These are phyloP conservation scores for Tetradesmus lagerheimii DNA, from an alignment of 139 green algal species.

Conservation along the genomic window DNA sequence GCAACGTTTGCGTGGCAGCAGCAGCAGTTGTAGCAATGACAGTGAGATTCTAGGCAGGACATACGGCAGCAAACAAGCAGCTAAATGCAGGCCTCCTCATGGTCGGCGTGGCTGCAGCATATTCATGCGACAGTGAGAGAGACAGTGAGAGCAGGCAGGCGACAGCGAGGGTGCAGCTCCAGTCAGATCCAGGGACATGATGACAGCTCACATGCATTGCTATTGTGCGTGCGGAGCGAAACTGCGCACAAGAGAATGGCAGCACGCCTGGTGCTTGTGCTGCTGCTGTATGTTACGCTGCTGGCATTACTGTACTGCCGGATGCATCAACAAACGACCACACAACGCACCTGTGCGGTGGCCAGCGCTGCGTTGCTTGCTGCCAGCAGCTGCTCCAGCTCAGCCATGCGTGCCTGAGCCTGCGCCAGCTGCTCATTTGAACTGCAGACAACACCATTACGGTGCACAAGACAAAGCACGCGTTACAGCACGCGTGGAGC, in stretches of 20 bases:
- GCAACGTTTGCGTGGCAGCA: no score
- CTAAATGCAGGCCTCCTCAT: no score
- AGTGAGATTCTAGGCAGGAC: no score
- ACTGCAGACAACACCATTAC: background rate
- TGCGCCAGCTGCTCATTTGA: constrained; percentile 10
- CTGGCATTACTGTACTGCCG: background rate
- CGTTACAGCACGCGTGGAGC: background rate
- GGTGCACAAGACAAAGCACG: background rate
- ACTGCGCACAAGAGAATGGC: no score
- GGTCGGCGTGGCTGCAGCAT: no score
- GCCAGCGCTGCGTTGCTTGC: constrained; percentile 15
- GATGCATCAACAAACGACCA: no score
- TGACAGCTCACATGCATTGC: background rate
- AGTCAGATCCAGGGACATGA: background rate
- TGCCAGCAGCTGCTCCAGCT: constrained; percentile 39
- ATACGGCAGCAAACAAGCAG: no score
- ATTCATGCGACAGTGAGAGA: no score
- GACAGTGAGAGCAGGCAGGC: no score
- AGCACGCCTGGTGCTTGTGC: background rate
- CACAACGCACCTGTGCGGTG: background rate
- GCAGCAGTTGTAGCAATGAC: background rate
- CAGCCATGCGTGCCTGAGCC: background rate
- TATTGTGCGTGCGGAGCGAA: background rate
- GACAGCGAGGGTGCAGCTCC: no score
- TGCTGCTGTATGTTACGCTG: background rate